Evolutionary conservation across 768 basidiomycete genomes (phyloP).

Genomic region (Tulasnella sp.): DNA sequence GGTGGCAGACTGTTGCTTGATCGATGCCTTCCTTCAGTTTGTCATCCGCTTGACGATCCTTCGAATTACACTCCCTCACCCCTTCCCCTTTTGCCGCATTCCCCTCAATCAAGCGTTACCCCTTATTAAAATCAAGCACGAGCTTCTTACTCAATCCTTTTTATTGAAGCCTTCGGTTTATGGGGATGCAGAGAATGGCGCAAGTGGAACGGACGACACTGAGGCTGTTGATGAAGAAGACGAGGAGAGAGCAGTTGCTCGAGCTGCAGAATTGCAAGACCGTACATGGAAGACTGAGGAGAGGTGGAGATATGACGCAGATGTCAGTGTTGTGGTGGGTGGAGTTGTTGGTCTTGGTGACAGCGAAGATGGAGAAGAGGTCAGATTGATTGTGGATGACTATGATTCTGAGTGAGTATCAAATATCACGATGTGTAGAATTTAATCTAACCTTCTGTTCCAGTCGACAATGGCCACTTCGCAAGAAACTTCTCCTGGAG

Average conservation of each 20-base stretch:
- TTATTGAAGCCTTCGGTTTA: too few relatives aligned
- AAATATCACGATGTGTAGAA: neutral
- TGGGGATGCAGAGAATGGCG: too few relatives aligned
- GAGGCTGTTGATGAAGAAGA: constrained; percentile 2
- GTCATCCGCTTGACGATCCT: constrained; percentile 13
- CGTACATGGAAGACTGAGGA: constrained; percentile 25
- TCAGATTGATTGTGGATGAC: constrained; percentile 29
- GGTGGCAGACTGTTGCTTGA: constrained; percentile 70
- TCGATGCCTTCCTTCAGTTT: constrained; percentile 33
- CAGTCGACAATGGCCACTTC: constrained; percentile 6
- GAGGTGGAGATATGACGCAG: constrained; percentile 27
- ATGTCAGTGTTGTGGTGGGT: constrained; percentile 24
- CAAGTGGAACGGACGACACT: constrained; percentile 21
- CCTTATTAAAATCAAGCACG: too few relatives aligned
- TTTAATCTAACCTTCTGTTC: neutral
- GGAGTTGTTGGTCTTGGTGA: constrained; percentile 19
- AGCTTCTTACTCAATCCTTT: too few relatives aligned
- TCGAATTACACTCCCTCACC: neutral
- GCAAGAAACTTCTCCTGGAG: constrained; percentile 11
- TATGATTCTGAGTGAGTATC: constrained; percentile 20
- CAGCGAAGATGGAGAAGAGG: constrained; percentile 21
- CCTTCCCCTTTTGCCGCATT: constrained; percentile 1
- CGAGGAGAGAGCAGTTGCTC: constrained; percentile 14
- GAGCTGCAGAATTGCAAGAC: constrained; percentile 18
- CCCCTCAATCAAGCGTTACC: too few relatives aligned